Evolutionary conservation across 2,329 filamentous ascomycete species (phyloP).

Genomic region (Tolypocladium sp.): DNA sequence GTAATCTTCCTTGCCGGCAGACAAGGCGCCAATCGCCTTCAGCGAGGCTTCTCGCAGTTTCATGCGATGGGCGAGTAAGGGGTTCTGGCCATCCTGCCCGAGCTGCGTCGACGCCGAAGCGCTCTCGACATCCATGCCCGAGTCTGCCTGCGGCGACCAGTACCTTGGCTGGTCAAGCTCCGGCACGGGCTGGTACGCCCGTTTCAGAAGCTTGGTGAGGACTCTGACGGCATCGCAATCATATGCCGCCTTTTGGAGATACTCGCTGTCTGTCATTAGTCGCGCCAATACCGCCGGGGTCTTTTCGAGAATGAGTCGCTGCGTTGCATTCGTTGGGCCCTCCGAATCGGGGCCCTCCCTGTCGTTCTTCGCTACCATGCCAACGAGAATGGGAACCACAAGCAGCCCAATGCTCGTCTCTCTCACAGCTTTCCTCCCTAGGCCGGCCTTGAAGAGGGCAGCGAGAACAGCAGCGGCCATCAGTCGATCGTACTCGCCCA

Average conservation of each 20-base stretch:
- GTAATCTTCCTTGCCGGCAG: slow-evolving; percentile 73
- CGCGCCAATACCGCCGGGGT: slow-evolving; percentile 69
- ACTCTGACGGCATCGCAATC: slow-evolving; percentile 47
- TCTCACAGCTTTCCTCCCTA: slow-evolving; percentile 50
- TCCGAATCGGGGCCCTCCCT: slow-evolving; percentile 35
- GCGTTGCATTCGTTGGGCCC: slow-evolving; percentile 24
- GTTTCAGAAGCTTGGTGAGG: slow-evolving; percentile 38
- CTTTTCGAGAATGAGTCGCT: slow-evolving; percentile 49
- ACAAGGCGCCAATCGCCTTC: slow-evolving; percentile 72
- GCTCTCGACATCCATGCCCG: slow-evolving; percentile 22
- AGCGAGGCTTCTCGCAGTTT: slow-evolving; percentile 68
- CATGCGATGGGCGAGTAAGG: slow-evolving; percentile 57
- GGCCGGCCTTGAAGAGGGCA: slow-evolving; percentile 57
- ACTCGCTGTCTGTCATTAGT: slow-evolving; percentile 68
- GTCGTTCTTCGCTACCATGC: slow-evolving; percentile 40
- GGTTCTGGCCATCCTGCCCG: slow-evolving; percentile 52
- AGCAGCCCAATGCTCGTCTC: slow-evolving; percentile 57
- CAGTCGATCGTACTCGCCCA: slow-evolving; percentile 49
- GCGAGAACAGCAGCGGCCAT: slow-evolving; percentile 63
- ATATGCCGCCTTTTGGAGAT: slow-evolving; percentile 72
- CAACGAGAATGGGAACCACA: slow-evolving; percentile 60
- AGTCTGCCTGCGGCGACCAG: slow-evolving; percentile 29
- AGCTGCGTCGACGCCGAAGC: slow-evolving; percentile 35
- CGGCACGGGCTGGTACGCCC: slow-evolving; percentile 38
- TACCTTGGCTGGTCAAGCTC: slow-evolving; percentile 18